Base-by-base conservation (phyloP, 352 stramenopile species). In the Thalassiosira hispida region DNA sequence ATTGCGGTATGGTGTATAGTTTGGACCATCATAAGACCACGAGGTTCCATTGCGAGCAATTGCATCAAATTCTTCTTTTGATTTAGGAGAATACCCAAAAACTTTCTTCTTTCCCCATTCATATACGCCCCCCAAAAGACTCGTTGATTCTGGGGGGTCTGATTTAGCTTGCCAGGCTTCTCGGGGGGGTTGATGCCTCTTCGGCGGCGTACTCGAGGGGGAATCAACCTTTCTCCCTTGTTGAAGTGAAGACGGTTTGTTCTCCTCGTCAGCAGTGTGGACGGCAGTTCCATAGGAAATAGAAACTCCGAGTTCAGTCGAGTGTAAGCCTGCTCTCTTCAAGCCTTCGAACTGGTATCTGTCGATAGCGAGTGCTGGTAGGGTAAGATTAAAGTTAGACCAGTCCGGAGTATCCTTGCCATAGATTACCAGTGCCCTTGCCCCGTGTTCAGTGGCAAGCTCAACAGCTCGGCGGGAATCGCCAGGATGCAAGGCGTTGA, bases 61-160 rank as follows among this genome's bases (percentile, higher is more conserved):
- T n/a, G 31, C 53, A 42, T 72, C 46, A 29, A 79, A 79, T 40
- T 62, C 63, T 20, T 55, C 20, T 18, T 73, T 73, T 33, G 61
- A 79, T 64, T 79, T 49, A 11, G 70, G 71, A 44, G 25, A 14
- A 44, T 73, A 65, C 3, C 18, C 18, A 18, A 77, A 44, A 12
- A 57, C 16, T 20, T 7, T 18, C 42, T 62, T 49, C 49, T 27
- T 29, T 5, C 11, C 18, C 1, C n/a, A n/a, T 27, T 42, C 44
- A 60, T 33, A 12, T 3, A 16, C 8, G 2, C 14, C n/a, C 11
- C 25, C 33, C 3, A 40, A 33, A 40, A 40, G 22, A 47, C 23
- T 22, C 56, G 22, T 68, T 35, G 59, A 55, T 52, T 33, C 31
- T 8, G 59, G 59, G 18, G 59, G 59, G 20, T 53, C 31, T 11